phyloP scores from a whole-genome alignment of 257 asterid species.

The Solanum phureja region DNA sequence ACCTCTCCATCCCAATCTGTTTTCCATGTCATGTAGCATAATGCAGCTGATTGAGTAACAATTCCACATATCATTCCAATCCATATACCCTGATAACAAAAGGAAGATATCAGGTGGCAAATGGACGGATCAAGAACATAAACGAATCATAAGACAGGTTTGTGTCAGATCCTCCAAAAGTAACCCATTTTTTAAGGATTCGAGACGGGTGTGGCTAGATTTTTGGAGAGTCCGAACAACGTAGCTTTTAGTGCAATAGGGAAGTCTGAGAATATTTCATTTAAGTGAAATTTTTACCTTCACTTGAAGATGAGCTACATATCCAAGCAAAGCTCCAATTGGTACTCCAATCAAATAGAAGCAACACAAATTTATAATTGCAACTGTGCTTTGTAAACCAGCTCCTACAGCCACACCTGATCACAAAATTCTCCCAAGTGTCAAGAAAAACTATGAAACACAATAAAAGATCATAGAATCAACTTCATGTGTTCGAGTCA shows the following conservation, averaged over 20 bases:
- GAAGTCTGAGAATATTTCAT: neutral
- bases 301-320: slow-evolving; percentile 12
- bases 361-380: slow-evolving; percentile 52
- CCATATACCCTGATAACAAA: slow-evolving; percentile 69
- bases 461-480: neutral
- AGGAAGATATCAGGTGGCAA: neutral
- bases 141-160: neutral
- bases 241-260: neutral
- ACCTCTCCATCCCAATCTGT: slow-evolving; percentile 73
- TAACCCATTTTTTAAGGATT: neutral
- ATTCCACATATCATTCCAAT: slow-evolving; percentile 71
- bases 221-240: neutral
- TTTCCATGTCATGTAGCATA: slow-evolving; percentile 61
- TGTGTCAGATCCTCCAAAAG: neutral
- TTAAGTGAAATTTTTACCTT: slow-evolving; percentile 8
- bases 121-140: neutral
- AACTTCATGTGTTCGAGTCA: neutral
- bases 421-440: neutral
- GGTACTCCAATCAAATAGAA: slow-evolving; percentile 16
- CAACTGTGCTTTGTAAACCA: slow-evolving; percentile 62
- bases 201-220: neutral
- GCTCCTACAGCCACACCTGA: slow-evolving; percentile 90
- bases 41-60: slow-evolving; percentile 46
- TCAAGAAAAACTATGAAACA: neutral
- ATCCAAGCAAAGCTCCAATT: slow-evolving; percentile 16